Percentiles rank a stretch among this genome's conserved stretches.
These are phyloP conservation scores for Nicotiana undulata DNA, from an alignment of 257 asterid genomes.

Conservation along the genomic window DNA sequence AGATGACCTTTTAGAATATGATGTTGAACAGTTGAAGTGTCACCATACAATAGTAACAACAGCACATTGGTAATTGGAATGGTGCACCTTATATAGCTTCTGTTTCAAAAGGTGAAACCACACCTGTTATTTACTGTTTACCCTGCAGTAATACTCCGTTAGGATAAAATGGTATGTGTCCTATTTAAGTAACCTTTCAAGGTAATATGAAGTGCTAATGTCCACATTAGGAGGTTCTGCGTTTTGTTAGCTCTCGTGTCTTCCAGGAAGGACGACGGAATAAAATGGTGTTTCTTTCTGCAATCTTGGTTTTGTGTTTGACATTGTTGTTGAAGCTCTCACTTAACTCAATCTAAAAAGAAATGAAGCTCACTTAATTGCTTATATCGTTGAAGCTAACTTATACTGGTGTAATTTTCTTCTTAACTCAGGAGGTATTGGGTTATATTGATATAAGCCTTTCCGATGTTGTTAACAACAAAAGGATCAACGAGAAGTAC, in stretches of 20 bases:
- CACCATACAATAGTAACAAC: background rate
- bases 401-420: background rate
- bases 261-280: background rate
- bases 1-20: background rate
- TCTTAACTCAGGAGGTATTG: slow-evolving; percentile 26
- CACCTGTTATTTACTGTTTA: background rate
- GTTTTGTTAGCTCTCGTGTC: background rate
- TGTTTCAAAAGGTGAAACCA: background rate
- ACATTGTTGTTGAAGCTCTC: background rate
- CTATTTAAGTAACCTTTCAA: background rate
- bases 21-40: background rate
- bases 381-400: too few species aligned
- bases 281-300: background rate
- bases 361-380: background rate
- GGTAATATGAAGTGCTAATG: background rate
- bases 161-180: background rate
- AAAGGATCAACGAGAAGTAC: slow-evolving; percentile 40
- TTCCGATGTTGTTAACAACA: slow-evolving; percentile 38
- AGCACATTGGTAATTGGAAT: background rate
- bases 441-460: slow-evolving; percentile 39
- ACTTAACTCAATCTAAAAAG: background rate
- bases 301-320: background rate
- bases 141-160: too few species aligned
- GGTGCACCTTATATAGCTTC: background rate
- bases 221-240: background rate